These are phyloP conservation scores for Purpureocillium takamizusanense DNA, from an alignment of 2,329 filamentous ascomycete species.

Conservation along the genomic window DNA sequence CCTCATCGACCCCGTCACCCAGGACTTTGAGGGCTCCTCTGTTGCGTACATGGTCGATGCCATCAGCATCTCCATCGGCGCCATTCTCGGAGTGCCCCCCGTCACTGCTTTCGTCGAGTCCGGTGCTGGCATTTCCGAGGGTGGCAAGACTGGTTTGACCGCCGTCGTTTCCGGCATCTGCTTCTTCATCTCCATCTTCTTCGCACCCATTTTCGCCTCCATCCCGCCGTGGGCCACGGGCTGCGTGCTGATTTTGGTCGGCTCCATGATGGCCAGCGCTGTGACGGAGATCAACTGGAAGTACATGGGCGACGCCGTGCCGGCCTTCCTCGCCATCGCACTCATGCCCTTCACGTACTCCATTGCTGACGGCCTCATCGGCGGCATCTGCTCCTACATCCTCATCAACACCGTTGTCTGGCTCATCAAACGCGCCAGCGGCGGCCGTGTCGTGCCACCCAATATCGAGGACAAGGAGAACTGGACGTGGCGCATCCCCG, in stretches of 20 bases:
- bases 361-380: slow-evolving; percentile 80
- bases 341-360: slow-evolving; percentile 88
- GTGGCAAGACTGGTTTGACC: slow-evolving; percentile 77
- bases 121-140: slow-evolving; percentile 84
- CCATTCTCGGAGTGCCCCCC: slow-evolving; percentile 67
- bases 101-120: slow-evolving; percentile 84
- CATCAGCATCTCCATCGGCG: slow-evolving; percentile 67
- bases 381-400: slow-evolving; percentile 68
- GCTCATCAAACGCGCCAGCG: slow-evolving; percentile 55
- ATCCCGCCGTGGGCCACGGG: slow-evolving; percentile 87
- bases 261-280: slow-evolving; percentile 75
- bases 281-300: slow-evolving; percentile 82
- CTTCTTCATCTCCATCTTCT: slow-evolving; percentile 84
- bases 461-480: slow-evolving; percentile 70
- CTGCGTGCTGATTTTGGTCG: slow-evolving; percentile 78
- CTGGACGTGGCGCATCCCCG: slow-evolving; percentile 71
- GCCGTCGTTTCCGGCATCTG: slow-evolving; percentile 69
- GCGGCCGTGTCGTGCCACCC: slow-evolving; percentile 62
- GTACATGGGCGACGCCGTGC: slow-evolving; percentile 75
- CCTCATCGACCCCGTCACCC: slow-evolving; percentile 70
- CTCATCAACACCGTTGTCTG: slow-evolving; percentile 65
- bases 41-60: slow-evolving; percentile 80
- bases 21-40: slow-evolving; percentile 81
- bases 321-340: slow-evolving; percentile 74
- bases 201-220: slow-evolving; percentile 82